Evolutionary conservation across 139 green algal species (phyloP).

Genomic region (Astrephomene gubernaculifera): DNA sequence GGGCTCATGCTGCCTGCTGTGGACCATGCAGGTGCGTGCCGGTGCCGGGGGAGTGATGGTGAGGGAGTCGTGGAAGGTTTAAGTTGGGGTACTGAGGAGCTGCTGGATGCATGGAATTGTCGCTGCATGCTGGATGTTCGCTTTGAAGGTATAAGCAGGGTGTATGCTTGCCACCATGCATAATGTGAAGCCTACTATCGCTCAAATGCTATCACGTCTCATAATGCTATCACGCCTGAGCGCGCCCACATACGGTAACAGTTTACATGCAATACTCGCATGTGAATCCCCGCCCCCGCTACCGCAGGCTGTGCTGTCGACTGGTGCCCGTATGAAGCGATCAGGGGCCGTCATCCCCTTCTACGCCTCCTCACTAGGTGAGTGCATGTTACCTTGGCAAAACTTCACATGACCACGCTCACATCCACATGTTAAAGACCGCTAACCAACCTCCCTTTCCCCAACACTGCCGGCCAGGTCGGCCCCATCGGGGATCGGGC

Average conservation of each 20-base stretch:
- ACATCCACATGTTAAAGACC: too few relatives aligned
- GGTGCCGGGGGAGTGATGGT: background rate
- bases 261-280: background rate
- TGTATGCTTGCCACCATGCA: too few relatives aligned
- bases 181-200: too few relatives aligned
- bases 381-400: too few relatives aligned
- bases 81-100: background rate
- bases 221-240: too few relatives aligned
- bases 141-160: too few relatives aligned
- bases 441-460: too few relatives aligned
- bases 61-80: background rate
- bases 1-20: conserved; percentile 35
- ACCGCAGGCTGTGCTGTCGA: background rate
- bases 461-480: background rate
- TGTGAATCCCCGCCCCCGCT: background rate
- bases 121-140: too few relatives aligned
- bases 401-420: too few relatives aligned
- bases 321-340: background rate
- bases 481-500: background rate
- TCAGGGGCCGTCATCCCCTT: background rate
- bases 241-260: too few relatives aligned
- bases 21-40: conserved; percentile 10
- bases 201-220: too few relatives aligned
- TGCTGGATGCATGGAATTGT: too few relatives aligned
- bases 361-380: background rate